These are phyloP conservation scores for Cardamine occulta DNA, from an alignment of 345 rosid species.

Conservation along the genomic window DNA sequence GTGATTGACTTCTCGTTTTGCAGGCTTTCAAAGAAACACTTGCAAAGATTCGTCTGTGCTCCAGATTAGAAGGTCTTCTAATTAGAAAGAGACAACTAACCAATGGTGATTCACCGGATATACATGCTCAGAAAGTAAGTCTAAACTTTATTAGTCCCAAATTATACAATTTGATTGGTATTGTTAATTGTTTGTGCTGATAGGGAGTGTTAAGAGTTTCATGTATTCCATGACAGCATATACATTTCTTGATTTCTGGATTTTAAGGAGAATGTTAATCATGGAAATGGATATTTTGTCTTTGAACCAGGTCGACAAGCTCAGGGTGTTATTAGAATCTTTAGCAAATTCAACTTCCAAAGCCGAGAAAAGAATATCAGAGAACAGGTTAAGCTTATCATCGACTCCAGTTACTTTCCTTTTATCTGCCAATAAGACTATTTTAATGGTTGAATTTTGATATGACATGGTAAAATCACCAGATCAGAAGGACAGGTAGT, in stretches of 20 bases:
- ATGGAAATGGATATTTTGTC: constrained; percentile 28
- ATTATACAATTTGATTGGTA: constrained; percentile 4
- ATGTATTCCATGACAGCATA: constrained; percentile 20
- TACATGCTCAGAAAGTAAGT: constrained; percentile 91
- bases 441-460: neutral
- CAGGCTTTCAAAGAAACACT: constrained; percentile 86
- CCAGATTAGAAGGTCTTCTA: constrained; percentile 80
- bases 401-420: constrained; percentile 1
- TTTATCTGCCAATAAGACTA: neutral
- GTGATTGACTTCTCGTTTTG: constrained; percentile 31
- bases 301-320: constrained; percentile 74
- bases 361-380: constrained; percentile 87
- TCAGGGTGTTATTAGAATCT: constrained; percentile 90
- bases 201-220: neutral
- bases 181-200: constrained; percentile 16
- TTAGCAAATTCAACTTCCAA: constrained; percentile 74
- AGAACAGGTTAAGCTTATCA: constrained; percentile 60
- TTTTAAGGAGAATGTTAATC: constrained; percentile 14
- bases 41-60: constrained; percentile 70
- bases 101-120: constrained; percentile 85
- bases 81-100: constrained; percentile 66
- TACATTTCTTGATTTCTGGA: constrained; percentile 21
- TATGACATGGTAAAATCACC: constrained; percentile 20
- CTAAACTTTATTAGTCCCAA: constrained; percentile 16
- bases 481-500: neutral